Evolutionary conservation across 768 basidiomycete species (phyloP).

Genomic region (Lentinus brumalis): DNA sequence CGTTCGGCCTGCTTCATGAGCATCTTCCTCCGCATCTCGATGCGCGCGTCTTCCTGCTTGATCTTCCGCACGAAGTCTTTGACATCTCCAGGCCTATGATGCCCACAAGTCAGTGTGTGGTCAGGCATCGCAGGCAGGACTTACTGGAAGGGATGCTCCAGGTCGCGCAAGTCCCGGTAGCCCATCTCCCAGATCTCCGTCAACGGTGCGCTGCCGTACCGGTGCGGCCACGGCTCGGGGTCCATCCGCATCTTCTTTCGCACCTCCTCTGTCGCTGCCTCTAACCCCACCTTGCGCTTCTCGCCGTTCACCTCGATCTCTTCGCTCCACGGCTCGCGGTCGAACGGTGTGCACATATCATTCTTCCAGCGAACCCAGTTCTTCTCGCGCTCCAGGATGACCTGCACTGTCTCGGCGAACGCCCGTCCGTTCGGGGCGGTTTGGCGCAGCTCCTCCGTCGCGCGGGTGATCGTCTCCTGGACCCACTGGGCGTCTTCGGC

Average conservation of each 20-base stretch:
- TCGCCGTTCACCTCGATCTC: slow-evolving; percentile 42
- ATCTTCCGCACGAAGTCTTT: slow-evolving; percentile 74
- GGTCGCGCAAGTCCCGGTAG: slow-evolving; percentile 61
- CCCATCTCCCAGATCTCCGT: slow-evolving; percentile 88
- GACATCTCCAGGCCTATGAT: slow-evolving; percentile 65
- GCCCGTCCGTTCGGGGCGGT: slow-evolving; percentile 77
- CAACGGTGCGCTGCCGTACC: slow-evolving; percentile 66
- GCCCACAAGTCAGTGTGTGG: neutral
- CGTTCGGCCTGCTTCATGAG: slow-evolving; percentile 41
- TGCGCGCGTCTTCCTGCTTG: slow-evolving; percentile 64
- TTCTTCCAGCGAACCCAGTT: slow-evolving; percentile 95
- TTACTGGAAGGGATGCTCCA: slow-evolving; percentile 70
- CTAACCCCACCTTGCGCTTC: slow-evolving; percentile 52
- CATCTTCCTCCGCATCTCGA: slow-evolving; percentile 50
- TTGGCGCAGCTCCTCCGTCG: slow-evolving; percentile 57
- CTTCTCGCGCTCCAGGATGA: slow-evolving; percentile 78
- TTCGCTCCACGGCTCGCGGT: slow-evolving; percentile 64
- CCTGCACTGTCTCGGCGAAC: slow-evolving; percentile 72
- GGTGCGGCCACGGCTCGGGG: slow-evolving; percentile 63
- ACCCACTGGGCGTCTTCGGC: slow-evolving; percentile 73
- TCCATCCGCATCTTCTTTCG: slow-evolving; percentile 59
- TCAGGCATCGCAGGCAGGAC: slow-evolving; percentile 23
- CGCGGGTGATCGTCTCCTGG: slow-evolving; percentile 64
- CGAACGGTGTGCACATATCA: slow-evolving; percentile 76
- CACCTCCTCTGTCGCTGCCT: slow-evolving; percentile 58